Percentiles rank a stretch among this genome's conserved stretches.
These are phyloP conservation scores for Colletotrichum trifolii DNA, from an alignment of 2,329 filamentous ascomycete species.

Conservation along the genomic window DNA sequence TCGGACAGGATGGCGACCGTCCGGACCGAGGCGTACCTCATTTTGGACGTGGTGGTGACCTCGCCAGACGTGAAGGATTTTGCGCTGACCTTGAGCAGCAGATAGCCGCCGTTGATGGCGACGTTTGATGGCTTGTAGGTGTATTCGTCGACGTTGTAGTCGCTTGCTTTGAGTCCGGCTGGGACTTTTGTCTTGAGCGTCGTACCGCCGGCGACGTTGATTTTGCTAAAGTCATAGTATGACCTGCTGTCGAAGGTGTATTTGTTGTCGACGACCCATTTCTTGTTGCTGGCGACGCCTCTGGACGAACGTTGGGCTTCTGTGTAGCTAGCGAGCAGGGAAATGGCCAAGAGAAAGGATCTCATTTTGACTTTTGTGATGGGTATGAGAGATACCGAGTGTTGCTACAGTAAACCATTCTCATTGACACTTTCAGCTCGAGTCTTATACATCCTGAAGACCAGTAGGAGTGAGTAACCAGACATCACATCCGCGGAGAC, in stretches of 20 bases:
- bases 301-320: too few species aligned
- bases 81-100: conserved; percentile 41
- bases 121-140: conserved; percentile 37
- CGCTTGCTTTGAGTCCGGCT: conserved; percentile 37
- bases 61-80: conserved; percentile 40
- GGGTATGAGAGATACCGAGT: too few species aligned
- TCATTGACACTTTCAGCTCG: too few species aligned
- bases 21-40: conserved; percentile 43
- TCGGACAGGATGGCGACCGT: conserved; percentile 43
- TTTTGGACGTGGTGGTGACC: conserved; percentile 40
- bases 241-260: background rate
- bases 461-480: too few species aligned
- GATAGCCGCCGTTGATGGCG: conserved; percentile 40
- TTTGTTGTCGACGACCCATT: conserved; percentile 11
- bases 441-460: too few species aligned
- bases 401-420: too few species aligned
- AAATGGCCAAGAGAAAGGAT: too few species aligned
- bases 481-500: too few species aligned
- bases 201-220: background rate
- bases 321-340: too few species aligned
- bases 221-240: conserved; percentile 12
- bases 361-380: too few species aligned
- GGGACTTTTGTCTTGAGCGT: conserved; percentile 33
- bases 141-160: conserved; percentile 37
- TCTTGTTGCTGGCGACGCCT: too few species aligned